Conservation (phyloP, 192 early-diverging fungal genomes). For the Umbelopsis ramanniana region DNA sequence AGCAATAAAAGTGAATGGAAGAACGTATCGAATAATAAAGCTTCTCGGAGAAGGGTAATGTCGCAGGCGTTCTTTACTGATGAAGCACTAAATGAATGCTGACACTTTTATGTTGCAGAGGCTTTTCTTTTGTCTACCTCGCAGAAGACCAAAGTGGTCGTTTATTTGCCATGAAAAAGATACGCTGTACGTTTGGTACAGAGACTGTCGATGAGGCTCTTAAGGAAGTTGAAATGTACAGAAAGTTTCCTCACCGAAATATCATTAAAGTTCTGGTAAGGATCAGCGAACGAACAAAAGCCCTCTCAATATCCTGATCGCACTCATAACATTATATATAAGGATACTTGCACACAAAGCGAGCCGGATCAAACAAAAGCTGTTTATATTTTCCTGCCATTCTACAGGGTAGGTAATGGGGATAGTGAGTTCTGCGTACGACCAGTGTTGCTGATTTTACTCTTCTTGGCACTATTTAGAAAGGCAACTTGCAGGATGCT, state of each 20-base stretch:
- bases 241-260: constrained; percentile 64
- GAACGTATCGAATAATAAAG: constrained; percentile 60
- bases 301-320: too few species aligned
- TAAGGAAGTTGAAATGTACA: constrained; percentile 72
- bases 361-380: constrained; percentile 53
- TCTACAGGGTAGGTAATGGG: constrained; percentile 52
- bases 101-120: constrained; percentile 43
- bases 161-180: constrained; percentile 70
- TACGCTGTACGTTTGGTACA: constrained; percentile 63
- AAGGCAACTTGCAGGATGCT: constrained; percentile 61
- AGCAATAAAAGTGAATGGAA: constrained; percentile 60
- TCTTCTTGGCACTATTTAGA: constrained; percentile 17
- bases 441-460: neutral
- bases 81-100: neutral
- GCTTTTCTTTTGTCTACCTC: constrained; percentile 73
- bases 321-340: constrained; percentile 12
- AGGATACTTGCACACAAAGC: constrained; percentile 58
- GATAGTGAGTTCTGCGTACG: too few species aligned
- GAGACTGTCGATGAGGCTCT: constrained; percentile 64
- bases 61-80: too few species aligned
- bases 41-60: constrained; percentile 70
- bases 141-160: constrained; percentile 54
- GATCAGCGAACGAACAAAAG: too few species aligned
- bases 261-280: constrained; percentile 66
- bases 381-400: constrained; percentile 75